Evolutionary conservation across 495 filamentous ascomycete species (phyloP), one percentile per base, ranked within the genome.

Genomic region (Penicillium manginii): DNA sequence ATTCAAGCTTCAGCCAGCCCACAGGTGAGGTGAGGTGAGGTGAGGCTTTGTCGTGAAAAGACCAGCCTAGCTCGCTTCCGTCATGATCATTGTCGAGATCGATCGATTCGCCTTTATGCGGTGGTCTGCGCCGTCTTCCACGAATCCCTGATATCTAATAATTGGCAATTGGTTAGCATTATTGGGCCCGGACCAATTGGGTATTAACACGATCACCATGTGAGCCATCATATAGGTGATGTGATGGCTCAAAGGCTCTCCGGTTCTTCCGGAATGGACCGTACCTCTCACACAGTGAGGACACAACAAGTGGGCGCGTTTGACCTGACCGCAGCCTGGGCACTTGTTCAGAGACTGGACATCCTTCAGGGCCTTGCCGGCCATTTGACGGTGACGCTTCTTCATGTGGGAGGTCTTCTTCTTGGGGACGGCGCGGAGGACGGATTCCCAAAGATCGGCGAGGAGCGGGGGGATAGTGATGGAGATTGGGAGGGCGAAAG

Each of bases 391-490:
- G 65, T 91, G 87, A 60, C 94, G 88, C 78, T 90, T 96, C 82
- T 96, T 97, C 82, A 90, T 91, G 73, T 99, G 90, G 22, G 93
- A 96, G 10, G 92, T 96, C 85, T 98, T 99, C 78, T 97, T 98
- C 83, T 99, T 99, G 10, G 94, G 94, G 6, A 97, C 94, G 4
- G 94, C 94, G 60, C 87, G 86, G 33, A 99, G 86, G 37, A 98
- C 84, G 2, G 89, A 91, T 59, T 97, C 96, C 91, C 93, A 98
- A 58, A 99, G 82, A 37, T 86, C 90, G 46, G 83, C 82, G 17
- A 96, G 71, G 3, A 94, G 62, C 9, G 77, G 79, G 1, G 86
- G 83, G 12, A 87, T 62, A 31, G 80, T 83, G 37, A 76, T 59
- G 23, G 74, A 62, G 54, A 77, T 65, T 14, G 68, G 63, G 56